Conservation (phyloP, 75 land plant species). For the Cupressus sempervirens region DNA sequence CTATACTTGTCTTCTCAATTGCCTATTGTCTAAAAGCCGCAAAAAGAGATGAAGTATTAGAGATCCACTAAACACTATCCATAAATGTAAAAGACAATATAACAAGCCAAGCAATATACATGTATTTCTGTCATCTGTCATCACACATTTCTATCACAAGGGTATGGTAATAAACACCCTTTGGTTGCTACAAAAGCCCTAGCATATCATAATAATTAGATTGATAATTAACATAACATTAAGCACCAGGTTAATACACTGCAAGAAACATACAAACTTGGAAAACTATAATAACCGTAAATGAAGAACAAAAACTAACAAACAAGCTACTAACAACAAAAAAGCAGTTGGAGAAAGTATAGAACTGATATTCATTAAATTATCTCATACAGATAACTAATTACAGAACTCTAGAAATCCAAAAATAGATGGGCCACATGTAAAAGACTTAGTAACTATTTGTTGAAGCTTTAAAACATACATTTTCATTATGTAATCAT, state of each 20-base stretch:
- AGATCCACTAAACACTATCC: neutral
- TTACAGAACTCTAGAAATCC: neutral
- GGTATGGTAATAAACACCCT: neutral
- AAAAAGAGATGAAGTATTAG: neutral
- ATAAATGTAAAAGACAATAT: neutral
- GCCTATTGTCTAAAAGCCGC: neutral
- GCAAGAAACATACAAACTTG: neutral
- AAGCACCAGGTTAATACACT: neutral
- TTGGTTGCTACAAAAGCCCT: neutral
- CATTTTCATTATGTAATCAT: neutral
- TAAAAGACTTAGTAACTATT: neutral
- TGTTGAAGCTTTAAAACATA: neutral
- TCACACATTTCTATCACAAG: neutral
- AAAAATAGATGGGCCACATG: neutral
- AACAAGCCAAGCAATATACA: neutral
- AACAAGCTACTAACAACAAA: neutral
- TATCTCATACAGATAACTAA: neutral
- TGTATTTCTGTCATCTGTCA: neutral
- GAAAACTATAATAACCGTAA: neutral
- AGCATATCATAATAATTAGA: neutral
- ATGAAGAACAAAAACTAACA: neutral
- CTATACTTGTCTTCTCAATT: conserved; percentile 1
- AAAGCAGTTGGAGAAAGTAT: neutral
- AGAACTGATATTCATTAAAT: neutral
- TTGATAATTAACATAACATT: neutral